Base-by-base conservation (phyloP, 2,329 filamentous ascomycete species). In the Fusarium austroafricanum region DNA sequence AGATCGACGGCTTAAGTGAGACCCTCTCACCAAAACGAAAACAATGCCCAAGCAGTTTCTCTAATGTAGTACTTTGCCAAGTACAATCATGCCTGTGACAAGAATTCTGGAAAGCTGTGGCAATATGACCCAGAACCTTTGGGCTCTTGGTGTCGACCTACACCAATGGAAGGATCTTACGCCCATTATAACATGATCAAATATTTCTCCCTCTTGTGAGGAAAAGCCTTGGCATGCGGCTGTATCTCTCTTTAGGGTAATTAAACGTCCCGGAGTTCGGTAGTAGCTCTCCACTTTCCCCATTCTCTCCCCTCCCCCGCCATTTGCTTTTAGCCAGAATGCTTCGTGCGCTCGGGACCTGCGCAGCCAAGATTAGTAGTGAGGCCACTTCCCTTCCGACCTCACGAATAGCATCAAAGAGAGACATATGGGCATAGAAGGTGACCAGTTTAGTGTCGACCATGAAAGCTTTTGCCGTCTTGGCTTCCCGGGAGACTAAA, bases 241-340 rank as follows among this genome's bases (percentile, higher is more conserved):
- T 29, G 42, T 23, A 43, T 44, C 23, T 31, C 29, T 31, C 29
- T 31, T 31, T 31, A 12, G 12, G 29, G 29, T 31, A 31, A 31
- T 31, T 31, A 12, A 12, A 31, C 10, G 14, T 31, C 29, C 29
- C 29, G 29, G 29, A 31, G 29, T 31, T 31, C 29, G 29, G 29
- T 31, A 31, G 7, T 31, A 11, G 11, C 11, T 12, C 29, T 31
- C 29, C 29, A 31, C 29, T 31, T 31, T 31, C 29, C 29, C 29
- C 3, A 31, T 31, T 31, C 29, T 31, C 10, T 31, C 29, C 3
- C 14, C 29, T 11, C 14, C 29, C 29, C 29, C 29, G 12, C 29
- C 29, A 31, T 31, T 31, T 31, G 12, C 11, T 2, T 60, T 61
- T 61, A 61, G 56, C 58, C 58, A 28, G 21, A 61, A 61, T 61